A percentile compares a stretch with the other conserved stretches of the same genome.
These are phyloP conservation scores for Pichia sp. DNA, from an alignment of 1,139 yeast species.

Conservation along the genomic window DNA sequence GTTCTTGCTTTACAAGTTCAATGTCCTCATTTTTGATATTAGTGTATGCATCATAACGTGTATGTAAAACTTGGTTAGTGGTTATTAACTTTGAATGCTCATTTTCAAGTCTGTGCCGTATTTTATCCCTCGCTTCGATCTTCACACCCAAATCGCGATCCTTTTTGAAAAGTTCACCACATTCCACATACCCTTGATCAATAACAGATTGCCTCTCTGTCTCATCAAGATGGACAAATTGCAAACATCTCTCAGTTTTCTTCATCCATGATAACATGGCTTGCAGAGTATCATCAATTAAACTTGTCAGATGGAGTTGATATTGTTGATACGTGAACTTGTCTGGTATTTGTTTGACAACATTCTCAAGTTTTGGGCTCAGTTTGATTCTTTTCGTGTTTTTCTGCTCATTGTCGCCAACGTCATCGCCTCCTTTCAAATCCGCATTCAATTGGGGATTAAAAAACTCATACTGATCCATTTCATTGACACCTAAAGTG, in stretches of 20 bases:
- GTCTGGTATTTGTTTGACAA: conserved; percentile 4
- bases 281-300: conserved; percentile 16
- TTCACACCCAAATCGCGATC: conserved; percentile 43
- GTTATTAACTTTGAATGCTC: conserved; percentile 21
- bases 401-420: neutral
- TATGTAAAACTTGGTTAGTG: conserved; percentile 14
- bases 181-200: conserved; percentile 40
- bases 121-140: conserved; percentile 40
- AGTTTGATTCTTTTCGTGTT: conserved; percentile 9
- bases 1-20: conserved; percentile 7
- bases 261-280: conserved; percentile 28
- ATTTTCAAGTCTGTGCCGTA: conserved; percentile 36
- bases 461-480: conserved; percentile 4
- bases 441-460: neutral
- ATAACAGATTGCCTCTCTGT: conserved; percentile 42
- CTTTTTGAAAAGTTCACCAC: conserved; percentile 42
- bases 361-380: conserved; percentile 2
- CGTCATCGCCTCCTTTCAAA: neutral
- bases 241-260: conserved; percentile 26
- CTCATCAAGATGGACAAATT: conserved; percentile 34
- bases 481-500: conserved; percentile 9
- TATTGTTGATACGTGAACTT: conserved; percentile 18
- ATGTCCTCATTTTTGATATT: conserved; percentile 4
- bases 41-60: conserved; percentile 15
- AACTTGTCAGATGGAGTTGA: conserved; percentile 17